Percentiles rank a stretch among this genome's conserved stretches.
These are phyloP conservation scores for Akanthomyces dipterigenus DNA, from an alignment of 2,329 filamentous ascomycete genomes.

Conservation along the genomic window DNA sequence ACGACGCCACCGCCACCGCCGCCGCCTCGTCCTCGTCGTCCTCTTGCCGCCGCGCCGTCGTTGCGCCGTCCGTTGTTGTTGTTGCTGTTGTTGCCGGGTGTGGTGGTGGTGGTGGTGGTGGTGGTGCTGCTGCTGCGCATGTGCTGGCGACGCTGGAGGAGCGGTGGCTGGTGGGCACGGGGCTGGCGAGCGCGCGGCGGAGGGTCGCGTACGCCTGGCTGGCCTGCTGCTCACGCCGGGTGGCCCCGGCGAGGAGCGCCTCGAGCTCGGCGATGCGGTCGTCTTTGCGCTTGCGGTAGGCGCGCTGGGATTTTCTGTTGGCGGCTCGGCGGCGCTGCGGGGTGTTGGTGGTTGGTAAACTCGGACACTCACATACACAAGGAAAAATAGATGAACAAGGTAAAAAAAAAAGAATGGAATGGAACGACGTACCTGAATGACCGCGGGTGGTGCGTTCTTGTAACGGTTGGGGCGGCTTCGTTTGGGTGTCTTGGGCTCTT, in stretches of 20 bases:
- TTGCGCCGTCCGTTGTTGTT: too few species aligned
- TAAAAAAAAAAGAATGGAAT: too few species aligned
- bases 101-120: not conserved
- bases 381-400: too few species aligned
- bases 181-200: slow-evolving; percentile 32
- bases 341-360: too few species aligned
- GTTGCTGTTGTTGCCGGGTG: not conserved
- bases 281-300: slow-evolving; percentile 32
- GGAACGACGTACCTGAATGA: slow-evolving; percentile 36
- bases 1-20: not conserved
- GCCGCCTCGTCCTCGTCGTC: not conserved
- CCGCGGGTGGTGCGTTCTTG: slow-evolving; percentile 44
- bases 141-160: not conserved
- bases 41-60: too few species aligned
- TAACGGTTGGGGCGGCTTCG: slow-evolving; percentile 46
- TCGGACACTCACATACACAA: too few species aligned
- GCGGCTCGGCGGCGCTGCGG: slow-evolving; percentile 25
- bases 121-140: not conserved
- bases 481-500: slow-evolving; percentile 27
- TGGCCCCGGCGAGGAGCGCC: slow-evolving; percentile 44
- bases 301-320: slow-evolving; percentile 26
- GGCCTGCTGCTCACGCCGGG: slow-evolving; percentile 49
- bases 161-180: not conserved
- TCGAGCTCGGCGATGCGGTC: slow-evolving; percentile 60
- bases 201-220: slow-evolving; percentile 46